Conservation (phyloP, 2,329 filamentous ascomycete species). For the Ascochyta viciae-villosae region DNA sequence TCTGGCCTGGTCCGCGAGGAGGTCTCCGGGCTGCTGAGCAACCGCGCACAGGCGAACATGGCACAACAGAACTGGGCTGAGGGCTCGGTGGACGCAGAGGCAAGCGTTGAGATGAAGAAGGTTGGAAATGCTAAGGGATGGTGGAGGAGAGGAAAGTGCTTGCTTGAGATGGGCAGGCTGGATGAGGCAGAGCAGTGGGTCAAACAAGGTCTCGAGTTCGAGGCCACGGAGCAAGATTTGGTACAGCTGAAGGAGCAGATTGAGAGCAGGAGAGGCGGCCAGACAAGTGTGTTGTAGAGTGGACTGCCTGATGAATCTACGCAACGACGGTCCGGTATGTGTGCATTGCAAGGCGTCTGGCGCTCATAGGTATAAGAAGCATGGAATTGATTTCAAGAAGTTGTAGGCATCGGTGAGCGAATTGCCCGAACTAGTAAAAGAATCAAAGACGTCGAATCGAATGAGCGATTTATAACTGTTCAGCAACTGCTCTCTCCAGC, state of each 20-base stretch:
- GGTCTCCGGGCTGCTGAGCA: conserved; percentile 78
- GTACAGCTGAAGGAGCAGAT: conserved; percentile 52
- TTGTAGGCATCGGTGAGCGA: not conserved
- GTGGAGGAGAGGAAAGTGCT: conserved; percentile 85
- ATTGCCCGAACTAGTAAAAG: not conserved
- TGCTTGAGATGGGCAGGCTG: conserved; percentile 88
- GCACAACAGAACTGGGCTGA: conserved; percentile 81
- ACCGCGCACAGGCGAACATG: conserved; percentile 91
- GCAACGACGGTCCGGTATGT: not conserved
- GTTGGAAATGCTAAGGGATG: conserved; percentile 92
- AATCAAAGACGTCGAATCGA: not conserved
- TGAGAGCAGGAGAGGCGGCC: conserved; percentile 51
- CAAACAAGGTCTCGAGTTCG: conserved; percentile 78
- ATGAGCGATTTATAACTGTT: no score
- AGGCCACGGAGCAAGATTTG: conserved; percentile 64
- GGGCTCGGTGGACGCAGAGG: conserved; percentile 85
- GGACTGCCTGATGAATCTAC: not conserved
- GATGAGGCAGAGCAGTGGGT: conserved; percentile 85
- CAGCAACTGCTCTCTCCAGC: no score
- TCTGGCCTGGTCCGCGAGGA: conserved; percentile 84
- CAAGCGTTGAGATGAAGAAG: conserved; percentile 85
- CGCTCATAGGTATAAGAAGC: conserved; percentile 16
- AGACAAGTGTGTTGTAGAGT: conserved; percentile 3
- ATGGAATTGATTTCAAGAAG: conserved; percentile 6
- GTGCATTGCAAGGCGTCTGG: conserved; percentile 36